phyloP scores from a whole-genome alignment of 176 grass and related monocot genomes.

The Eremochloa ophiuroides region DNA sequence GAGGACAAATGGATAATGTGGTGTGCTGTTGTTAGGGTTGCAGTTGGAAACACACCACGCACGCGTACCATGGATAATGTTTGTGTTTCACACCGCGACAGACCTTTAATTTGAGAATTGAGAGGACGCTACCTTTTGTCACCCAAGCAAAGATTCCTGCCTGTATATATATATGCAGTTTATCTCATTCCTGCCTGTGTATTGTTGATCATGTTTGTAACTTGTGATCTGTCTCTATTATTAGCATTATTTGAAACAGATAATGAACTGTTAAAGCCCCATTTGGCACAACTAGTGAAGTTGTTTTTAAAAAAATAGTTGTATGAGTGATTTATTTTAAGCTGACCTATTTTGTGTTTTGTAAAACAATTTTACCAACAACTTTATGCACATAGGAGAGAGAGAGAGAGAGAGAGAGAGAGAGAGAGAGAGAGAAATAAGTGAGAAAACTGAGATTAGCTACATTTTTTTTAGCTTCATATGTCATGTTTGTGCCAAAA shows the following conservation, averaged over 20 bases:
- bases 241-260: background rate
- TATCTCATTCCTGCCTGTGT: no score
- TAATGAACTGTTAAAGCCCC: background rate
- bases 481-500: no score
- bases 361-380: no score
- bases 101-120: background rate
- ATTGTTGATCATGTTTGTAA: background rate
- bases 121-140: background rate
- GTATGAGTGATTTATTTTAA: no score
- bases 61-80: background rate
- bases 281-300: no score
- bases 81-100: background rate
- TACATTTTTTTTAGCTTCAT: no score
- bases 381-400: no score
- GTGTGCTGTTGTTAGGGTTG: background rate
- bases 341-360: no score
- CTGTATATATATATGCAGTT: background rate
- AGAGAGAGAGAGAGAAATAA: no score
- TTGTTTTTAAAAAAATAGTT: no score
- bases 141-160: background rate
- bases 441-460: no score
- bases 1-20: background rate
- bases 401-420: no score
- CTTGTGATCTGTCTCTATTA: background rate
- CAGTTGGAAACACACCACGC: background rate